These are phyloP conservation scores for Talaromyces ruber DNA, from an alignment of 495 filamentous ascomycete genomes.

Conservation along the genomic window DNA sequence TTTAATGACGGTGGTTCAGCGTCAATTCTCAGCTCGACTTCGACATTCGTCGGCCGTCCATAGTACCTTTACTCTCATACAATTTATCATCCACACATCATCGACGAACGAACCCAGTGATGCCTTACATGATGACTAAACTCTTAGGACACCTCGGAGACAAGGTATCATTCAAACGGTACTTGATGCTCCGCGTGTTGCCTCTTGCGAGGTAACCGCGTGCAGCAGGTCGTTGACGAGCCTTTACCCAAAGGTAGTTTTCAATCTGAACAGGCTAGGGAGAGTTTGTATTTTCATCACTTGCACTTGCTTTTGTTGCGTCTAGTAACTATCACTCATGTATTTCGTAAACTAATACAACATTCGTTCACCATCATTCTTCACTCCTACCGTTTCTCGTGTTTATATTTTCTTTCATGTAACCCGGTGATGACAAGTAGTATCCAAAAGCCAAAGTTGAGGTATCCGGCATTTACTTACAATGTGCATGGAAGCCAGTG, in stretches of 20 bases:
- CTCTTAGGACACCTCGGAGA: conserved; percentile 22
- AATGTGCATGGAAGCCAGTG: conserved; percentile 36
- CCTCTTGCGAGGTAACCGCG: conserved; percentile 18
- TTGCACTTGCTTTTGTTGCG: background rate
- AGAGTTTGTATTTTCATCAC: conserved; percentile 1
- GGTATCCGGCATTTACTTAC: conserved; percentile 30
- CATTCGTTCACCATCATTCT: background rate
- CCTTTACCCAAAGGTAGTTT: conserved; percentile 29
- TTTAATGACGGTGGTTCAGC: conserved; percentile 1
- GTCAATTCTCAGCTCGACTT: background rate
- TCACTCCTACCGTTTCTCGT: background rate
- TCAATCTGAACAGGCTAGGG: conserved; percentile 22
- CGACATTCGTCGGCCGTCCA: background rate
- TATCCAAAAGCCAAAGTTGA: conserved; percentile 51
- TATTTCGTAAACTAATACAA: background rate
- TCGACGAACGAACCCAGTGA: conserved; percentile 4
- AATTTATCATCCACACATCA: background rate
- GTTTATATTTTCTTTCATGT: background rate
- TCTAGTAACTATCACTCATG: background rate
- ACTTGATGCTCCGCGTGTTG: conserved; percentile 24
- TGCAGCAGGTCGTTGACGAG: conserved; percentile 29
- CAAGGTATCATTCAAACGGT: conserved; percentile 5
- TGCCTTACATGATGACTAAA: conserved; percentile 24
- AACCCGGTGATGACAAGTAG: conserved; percentile 38
- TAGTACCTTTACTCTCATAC: background rate